Percentiles rank a stretch among this genome's conserved stretches.
Evolutionary conservation across 2,329 filamentous ascomycete species (phyloP).

Genomic region (Talaromyces rugulosus): DNA sequence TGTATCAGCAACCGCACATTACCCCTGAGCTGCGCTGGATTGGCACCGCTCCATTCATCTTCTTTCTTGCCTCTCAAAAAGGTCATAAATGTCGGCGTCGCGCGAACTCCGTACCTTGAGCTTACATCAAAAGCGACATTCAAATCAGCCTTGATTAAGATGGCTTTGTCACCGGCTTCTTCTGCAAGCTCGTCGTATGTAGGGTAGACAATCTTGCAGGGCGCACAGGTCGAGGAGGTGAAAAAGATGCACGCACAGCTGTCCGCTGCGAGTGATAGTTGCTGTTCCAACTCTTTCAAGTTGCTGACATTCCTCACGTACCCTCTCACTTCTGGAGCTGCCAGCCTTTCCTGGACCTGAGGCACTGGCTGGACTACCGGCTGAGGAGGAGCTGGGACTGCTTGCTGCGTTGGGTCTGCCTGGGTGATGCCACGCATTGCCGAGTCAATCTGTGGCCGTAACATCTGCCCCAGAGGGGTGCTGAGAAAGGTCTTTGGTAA

Average conservation of each 20-base stretch:
- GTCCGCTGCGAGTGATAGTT: constrained; percentile 56
- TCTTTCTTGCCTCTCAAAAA: constrained; percentile 72
- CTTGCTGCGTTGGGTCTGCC: constrained; percentile 41
- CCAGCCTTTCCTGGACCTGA: not conserved
- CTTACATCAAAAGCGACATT: constrained; percentile 62
- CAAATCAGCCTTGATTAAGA: constrained; percentile 80
- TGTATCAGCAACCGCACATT: constrained; percentile 72
- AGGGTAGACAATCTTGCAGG: constrained; percentile 80
- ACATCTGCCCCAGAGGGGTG: constrained; percentile 83
- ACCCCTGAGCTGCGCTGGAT: constrained; percentile 61
- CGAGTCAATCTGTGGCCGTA: constrained; percentile 69
- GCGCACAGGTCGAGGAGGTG: constrained; percentile 79
- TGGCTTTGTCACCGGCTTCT: constrained; percentile 63
- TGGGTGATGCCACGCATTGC: constrained; percentile 62
- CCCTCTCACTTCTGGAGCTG: constrained; percentile 22
- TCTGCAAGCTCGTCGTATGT: constrained; percentile 74
- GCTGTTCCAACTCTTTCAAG: constrained; percentile 56
- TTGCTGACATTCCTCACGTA: constrained; percentile 60
- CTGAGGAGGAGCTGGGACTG: constrained; percentile 17
- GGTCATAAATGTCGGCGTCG: constrained; percentile 85
- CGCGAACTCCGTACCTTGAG: constrained; percentile 62
- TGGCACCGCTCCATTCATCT: constrained; percentile 76
- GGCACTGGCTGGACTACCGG: constrained; percentile 7
- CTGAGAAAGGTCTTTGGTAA: constrained; percentile 81
- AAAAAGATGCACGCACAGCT: constrained; percentile 85